Evolutionary conservation across 768 basidiomycete genomes (phyloP), one percentile per base, ranked within the genome.

Genomic region (Naganishia onofrii): DNA sequence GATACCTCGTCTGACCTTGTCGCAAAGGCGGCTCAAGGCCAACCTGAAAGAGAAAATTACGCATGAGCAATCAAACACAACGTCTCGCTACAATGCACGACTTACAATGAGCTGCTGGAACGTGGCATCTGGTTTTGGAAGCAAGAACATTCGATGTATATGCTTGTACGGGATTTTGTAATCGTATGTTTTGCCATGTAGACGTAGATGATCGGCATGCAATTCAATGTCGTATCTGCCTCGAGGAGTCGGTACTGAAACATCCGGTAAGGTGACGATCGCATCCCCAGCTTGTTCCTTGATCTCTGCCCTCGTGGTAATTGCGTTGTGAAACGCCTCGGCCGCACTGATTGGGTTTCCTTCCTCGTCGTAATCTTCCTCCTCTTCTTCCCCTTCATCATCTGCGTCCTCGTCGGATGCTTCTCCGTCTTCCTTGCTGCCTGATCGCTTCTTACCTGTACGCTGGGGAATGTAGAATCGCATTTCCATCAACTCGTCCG

Each of bases 131-230:
- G 83, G 80, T 78, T 96, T 95, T 19, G 96, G 96, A 5, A 99
- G 84, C 28, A 98, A 84, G 85, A 98, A 99, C 10, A 98, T 83
- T 69, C 87, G 86, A 28, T 90, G 88, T 74, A 99, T 92, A 72
- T 89, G 90, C 44, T 86, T 85, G 82, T 94, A 96, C 28, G 91
- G 84, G 69, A 99, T 92, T 82, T 97, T 93, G 85, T 99, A 99
- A 81, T 99, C 96, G 82, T 98, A 98, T 1, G 94, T 97, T 83
- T 97, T 96, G 65, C 96, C 96, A n/a, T 93, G 89, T 36, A 98
- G 83, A 52, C 96, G 89, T 77, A 99, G 81, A 83, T 93, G 98
- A 66, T 91, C 91, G 29, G 88, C 88, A 84, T 92, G 97, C 90
- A 99, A 93, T 82, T 98, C 96, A 82, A 99, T 89, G 76, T 97